These are phyloP conservation scores for Arabidopsis suecica DNA, from an alignment of 345 rosid genomes.

Conservation along the genomic window DNA sequence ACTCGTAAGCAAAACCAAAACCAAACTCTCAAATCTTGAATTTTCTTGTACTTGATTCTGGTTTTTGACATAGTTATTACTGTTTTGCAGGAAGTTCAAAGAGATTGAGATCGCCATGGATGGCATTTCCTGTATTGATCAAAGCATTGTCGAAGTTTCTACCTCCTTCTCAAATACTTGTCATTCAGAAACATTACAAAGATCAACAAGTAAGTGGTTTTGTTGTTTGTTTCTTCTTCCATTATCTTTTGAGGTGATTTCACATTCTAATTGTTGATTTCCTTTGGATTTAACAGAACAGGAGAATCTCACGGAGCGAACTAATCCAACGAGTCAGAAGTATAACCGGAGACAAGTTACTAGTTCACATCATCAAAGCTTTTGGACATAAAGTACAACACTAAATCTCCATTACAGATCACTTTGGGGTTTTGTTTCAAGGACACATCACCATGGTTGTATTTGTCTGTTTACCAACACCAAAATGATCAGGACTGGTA, in stretches of 20 bases:
- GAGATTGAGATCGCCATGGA: conserved; percentile 74
- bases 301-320: conserved; percentile 67
- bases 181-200: conserved; percentile 58
- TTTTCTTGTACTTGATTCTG: conserved; percentile 13
- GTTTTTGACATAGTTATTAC: background rate
- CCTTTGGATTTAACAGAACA: conserved; percentile 52
- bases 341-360: conserved; percentile 71
- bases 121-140: conserved; percentile 70
- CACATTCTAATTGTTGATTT: conserved; percentile 8
- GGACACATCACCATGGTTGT: background rate
- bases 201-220: conserved; percentile 55
- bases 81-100: conserved; percentile 38
- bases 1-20: conserved; percentile 45
- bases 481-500: conserved; percentile 12
- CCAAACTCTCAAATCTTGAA: background rate
- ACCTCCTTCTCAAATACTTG: conserved; percentile 47
- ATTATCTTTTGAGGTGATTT: background rate
- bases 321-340: conserved; percentile 62
- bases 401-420: conserved; percentile 29
- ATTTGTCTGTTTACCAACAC: conserved; percentile 4
- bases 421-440: conserved; percentile 18
- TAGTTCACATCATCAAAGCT: conserved; percentile 69
- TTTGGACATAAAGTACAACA: conserved; percentile 55
- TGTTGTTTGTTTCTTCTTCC: background rate
- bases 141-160: conserved; percentile 63